A percentile compares a stretch with the other conserved stretches of the same genome.
These are phyloP conservation scores for Polytolypa hystricis DNA, from an alignment of 2,329 filamentous ascomycete genomes.

Conservation along the genomic window DNA sequence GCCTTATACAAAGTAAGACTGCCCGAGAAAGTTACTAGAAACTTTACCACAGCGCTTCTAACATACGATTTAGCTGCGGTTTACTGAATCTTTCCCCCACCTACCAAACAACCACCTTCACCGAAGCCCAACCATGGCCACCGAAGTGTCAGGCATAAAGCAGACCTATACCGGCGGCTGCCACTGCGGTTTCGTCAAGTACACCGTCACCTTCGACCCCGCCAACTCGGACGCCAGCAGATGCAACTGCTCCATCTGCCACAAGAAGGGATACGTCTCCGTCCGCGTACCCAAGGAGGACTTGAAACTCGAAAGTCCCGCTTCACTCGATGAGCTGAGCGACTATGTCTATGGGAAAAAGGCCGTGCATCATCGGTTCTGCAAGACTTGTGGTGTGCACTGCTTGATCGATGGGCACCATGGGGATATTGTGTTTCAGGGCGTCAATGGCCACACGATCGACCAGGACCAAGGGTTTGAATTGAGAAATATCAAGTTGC, in stretches of 20 bases:
- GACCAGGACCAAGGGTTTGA: constrained; percentile 7
- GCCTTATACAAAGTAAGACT: too few relatives aligned
- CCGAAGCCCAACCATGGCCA: background rate
- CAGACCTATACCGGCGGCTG: constrained; percentile 9
- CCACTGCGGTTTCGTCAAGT: constrained; percentile 10
- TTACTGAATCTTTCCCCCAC: too few relatives aligned
- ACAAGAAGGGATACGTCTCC: constrained; percentile 9
- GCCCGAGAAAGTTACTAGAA: too few relatives aligned
- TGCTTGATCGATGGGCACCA: constrained; percentile 3
- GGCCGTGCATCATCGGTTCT: constrained; percentile 8
- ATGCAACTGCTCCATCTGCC: constrained; percentile 13
- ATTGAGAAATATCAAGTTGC: constrained; percentile 8
- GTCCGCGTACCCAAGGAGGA: constrained; percentile 2
- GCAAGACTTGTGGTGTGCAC: constrained; percentile 10
- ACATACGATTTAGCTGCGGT: too few relatives aligned
- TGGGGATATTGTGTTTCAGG: constrained; percentile 1
- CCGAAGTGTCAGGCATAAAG: background rate
- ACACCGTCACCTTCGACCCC: constrained; percentile 12
- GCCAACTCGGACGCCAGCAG: constrained; percentile 7
- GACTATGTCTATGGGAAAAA: constrained; percentile 7
- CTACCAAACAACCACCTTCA: too few relatives aligned
- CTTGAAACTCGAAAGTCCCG: constrained; percentile 6
- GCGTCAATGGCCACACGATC: constrained; percentile 9
- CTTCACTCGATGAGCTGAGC: constrained; percentile 6
- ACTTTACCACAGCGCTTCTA: too few relatives aligned